A percentile compares a stretch with the other conserved stretches of the same genome.
These are phyloP conservation scores for Psilocybe azurescens DNA, from an alignment of 768 basidiomycete genomes.

Conservation along the genomic window DNA sequence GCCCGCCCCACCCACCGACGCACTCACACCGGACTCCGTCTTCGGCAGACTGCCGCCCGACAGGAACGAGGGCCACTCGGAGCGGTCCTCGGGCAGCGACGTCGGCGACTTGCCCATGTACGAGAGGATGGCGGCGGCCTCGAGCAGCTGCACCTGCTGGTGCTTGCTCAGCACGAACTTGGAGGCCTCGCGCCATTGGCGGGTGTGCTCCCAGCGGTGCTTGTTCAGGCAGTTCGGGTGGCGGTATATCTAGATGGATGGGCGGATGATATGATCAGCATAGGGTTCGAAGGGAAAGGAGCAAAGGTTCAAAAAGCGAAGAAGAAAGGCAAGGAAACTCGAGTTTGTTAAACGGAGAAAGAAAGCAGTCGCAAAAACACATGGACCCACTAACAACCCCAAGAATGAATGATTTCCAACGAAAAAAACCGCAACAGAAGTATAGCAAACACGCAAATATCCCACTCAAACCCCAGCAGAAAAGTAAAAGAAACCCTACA, in stretches of 20 bases:
- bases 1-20: background rate
- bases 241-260: slow-evolving; percentile 66
- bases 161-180: slow-evolving; percentile 94
- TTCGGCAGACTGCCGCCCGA: slow-evolving; percentile 72
- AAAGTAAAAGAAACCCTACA: too few relatives aligned
- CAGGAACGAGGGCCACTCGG: slow-evolving; percentile 87
- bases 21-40: slow-evolving; percentile 33
- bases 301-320: background rate
- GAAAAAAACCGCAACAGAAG: too few relatives aligned
- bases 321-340: background rate
- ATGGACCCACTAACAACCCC: too few relatives aligned
- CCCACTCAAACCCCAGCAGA: too few relatives aligned
- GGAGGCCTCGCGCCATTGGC: slow-evolving; percentile 92
- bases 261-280: slow-evolving; percentile 2
- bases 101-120: slow-evolving; percentile 74
- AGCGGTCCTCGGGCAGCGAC: slow-evolving; percentile 92
- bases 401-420: too few relatives aligned
- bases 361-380: too few relatives aligned
- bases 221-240: slow-evolving; percentile 97
- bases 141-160: slow-evolving; percentile 95
- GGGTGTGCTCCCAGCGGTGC: slow-evolving; percentile 97
- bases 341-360: background rate
- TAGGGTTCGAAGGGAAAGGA: too few relatives aligned
- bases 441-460: too few relatives aligned
- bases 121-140: slow-evolving; percentile 95